phyloP scores from a whole-genome alignment of 2,329 filamentous ascomycete species.

The Trichoderma sp. region DNA sequence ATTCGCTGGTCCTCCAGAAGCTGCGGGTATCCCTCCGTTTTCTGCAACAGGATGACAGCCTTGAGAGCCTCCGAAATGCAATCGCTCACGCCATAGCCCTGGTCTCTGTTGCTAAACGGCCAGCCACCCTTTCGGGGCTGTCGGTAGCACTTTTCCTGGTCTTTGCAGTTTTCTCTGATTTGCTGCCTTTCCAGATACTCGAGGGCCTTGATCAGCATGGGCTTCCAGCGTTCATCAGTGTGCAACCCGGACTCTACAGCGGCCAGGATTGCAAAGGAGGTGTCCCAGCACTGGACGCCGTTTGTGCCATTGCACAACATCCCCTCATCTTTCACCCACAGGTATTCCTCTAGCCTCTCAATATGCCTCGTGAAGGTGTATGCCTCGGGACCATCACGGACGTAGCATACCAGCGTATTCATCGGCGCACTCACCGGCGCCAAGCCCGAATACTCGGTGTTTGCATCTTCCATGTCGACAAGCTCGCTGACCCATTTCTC shows the following conservation, averaged over 20 bases:
- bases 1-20: constrained; percentile 74
- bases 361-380: constrained; percentile 71
- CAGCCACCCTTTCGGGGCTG: constrained; percentile 90
- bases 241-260: constrained; percentile 75
- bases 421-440: constrained; percentile 88
- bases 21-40: constrained; percentile 68
- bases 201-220: constrained; percentile 79
- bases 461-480: constrained; percentile 86
- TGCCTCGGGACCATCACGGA: constrained; percentile 75
- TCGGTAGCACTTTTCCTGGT: constrained; percentile 79
- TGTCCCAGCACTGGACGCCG: constrained; percentile 98
- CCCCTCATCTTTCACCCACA: constrained; percentile 90
- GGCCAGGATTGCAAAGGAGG: constrained; percentile 82
- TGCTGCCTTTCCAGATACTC: constrained; percentile 88
- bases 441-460: constrained; percentile 81
- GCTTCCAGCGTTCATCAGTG: constrained; percentile 70
- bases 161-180: constrained; percentile 75
- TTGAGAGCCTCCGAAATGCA: constrained; percentile 91
- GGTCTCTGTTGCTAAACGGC: constrained; percentile 89
- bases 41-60: constrained; percentile 78
- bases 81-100: constrained; percentile 94
- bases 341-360: constrained; percentile 76
- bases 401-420: constrained; percentile 84
- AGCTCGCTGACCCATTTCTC: constrained; percentile 80
- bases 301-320: constrained; percentile 97